Conservation (phyloP, 345 rosid species). For the Pistacia atlantica region DNA sequence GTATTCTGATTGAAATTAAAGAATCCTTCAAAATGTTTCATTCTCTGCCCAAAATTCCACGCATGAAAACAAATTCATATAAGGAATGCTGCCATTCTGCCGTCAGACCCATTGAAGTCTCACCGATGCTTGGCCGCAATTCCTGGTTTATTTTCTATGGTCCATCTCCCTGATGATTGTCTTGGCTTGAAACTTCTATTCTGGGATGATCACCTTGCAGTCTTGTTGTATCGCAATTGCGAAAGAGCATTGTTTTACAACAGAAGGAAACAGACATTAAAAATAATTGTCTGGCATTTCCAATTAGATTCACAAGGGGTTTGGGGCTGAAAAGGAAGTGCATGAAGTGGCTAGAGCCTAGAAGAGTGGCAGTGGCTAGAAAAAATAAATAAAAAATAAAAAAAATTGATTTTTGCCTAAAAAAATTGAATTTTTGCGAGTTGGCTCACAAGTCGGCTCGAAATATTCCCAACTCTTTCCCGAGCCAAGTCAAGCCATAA, state of each 20-base stretch:
- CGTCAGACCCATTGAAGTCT: too few relatives aligned
- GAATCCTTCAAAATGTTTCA: too few relatives aligned
- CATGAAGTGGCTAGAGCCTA: slow-evolving; percentile 61
- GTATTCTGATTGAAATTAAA: too few relatives aligned
- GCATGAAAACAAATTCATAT: too few relatives aligned
- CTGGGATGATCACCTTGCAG: slow-evolving; percentile 61
- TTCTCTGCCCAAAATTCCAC: not conserved
- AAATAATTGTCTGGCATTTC: slow-evolving; percentile 50
- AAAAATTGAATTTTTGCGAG: too few relatives aligned
- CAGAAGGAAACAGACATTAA: slow-evolving; percentile 29
- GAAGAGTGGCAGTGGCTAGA: slow-evolving; percentile 70
- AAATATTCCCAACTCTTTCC: too few relatives aligned
- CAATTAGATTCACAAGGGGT: slow-evolving; percentile 81
- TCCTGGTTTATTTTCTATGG: slow-evolving; percentile 51
- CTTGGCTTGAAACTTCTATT: slow-evolving; percentile 54
- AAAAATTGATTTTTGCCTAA: too few relatives aligned
- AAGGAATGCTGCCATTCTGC: too few relatives aligned
- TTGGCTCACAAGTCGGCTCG: too few relatives aligned
- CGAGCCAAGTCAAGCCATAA: too few relatives aligned
- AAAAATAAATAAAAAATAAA: too few relatives aligned
- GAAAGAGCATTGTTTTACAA: slow-evolving; percentile 37
- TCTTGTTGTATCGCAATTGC: slow-evolving; percentile 43
- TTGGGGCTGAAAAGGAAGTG: slow-evolving; percentile 80
- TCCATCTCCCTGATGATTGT: slow-evolving; percentile 53
- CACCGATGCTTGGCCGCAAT: too few relatives aligned